Conservation (phyloP, 208 protist genomes). For the Vickermania spadyakhi region DNA sequence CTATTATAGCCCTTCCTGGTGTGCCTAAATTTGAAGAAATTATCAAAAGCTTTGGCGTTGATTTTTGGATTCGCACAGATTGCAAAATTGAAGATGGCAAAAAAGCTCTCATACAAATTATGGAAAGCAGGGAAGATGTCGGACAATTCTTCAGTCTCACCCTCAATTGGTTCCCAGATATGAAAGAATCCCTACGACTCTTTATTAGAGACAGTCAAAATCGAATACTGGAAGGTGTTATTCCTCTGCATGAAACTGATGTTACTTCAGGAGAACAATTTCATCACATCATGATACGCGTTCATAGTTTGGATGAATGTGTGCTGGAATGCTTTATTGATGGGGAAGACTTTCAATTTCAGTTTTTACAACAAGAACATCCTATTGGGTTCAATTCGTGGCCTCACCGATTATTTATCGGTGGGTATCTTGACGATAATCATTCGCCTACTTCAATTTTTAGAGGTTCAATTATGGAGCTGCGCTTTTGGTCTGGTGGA, state of each 20-base stretch:
- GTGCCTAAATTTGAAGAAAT: slow-evolving; percentile 82
- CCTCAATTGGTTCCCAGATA: slow-evolving; percentile 69
- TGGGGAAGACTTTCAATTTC: slow-evolving; percentile 27
- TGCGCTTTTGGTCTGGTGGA: slow-evolving; percentile 60
- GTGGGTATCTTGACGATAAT: slow-evolving; percentile 61
- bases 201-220: slow-evolving; percentile 74
- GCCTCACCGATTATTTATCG: slow-evolving; percentile 81
- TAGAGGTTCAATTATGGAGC: slow-evolving; percentile 56
- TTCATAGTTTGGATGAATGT: slow-evolving; percentile 74
- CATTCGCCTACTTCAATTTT: slow-evolving; percentile 55
- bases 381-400: slow-evolving; percentile 82
- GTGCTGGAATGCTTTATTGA: slow-evolving; percentile 61
- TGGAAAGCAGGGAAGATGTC: slow-evolving; percentile 64
- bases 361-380: slow-evolving; percentile 81
- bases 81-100: slow-evolving; percentile 28
- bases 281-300: slow-evolving; percentile 68
- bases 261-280: slow-evolving; percentile 21
- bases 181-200: slow-evolving; percentile 53
- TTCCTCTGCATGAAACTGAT: slow-evolving; percentile 20
- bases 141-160: slow-evolving; percentile 78
- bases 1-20: slow-evolving; percentile 69
- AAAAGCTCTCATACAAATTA: slow-evolving; percentile 68
- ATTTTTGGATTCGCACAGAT: slow-evolving; percentile 85
- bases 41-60: slow-evolving; percentile 59
- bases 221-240: slow-evolving; percentile 73